These are phyloP conservation scores for Fusarium cicatricum DNA, from an alignment of 2,329 filamentous ascomycete genomes.

Conservation along the genomic window DNA sequence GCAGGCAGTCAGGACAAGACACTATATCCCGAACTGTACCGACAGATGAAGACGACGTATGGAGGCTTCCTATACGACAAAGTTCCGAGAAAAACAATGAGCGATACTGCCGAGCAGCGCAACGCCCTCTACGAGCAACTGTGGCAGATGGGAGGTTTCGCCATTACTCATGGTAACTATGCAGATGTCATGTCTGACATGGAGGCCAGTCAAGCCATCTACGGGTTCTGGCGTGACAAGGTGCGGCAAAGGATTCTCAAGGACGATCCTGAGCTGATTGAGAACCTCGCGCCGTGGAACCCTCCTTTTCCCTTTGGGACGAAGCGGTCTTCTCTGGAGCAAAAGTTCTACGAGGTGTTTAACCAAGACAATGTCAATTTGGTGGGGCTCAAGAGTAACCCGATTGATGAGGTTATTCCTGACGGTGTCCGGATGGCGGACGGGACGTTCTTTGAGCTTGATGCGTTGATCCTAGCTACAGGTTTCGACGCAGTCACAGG, in stretches of 20 bases:
- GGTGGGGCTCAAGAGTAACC: constrained; percentile 22
- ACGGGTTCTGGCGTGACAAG: constrained; percentile 18
- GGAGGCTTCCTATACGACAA: constrained; percentile 4
- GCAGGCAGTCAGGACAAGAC: neutral
- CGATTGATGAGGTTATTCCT: constrained; percentile 43
- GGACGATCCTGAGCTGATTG: neutral
- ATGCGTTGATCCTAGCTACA: constrained; percentile 47
- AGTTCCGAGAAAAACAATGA: neutral
- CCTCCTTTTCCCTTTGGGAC: neutral
- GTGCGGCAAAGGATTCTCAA: constrained; percentile 8
- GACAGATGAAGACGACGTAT: constrained; percentile 1
- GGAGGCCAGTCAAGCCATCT: constrained; percentile 8
- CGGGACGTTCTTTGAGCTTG: constrained; percentile 45
- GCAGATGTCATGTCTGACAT: constrained; percentile 12
- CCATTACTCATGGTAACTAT: constrained; percentile 7
- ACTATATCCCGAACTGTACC: neutral
- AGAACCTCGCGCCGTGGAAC: constrained; percentile 7
- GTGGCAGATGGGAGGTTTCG: constrained; percentile 14
- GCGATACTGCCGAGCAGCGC: constrained; percentile 11
- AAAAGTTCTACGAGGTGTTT: constrained; percentile 20
- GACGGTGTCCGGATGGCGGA: constrained; percentile 48
- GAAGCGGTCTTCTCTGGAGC: constrained; percentile 18
- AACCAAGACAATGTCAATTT: constrained; percentile 22
- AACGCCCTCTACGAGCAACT: constrained; percentile 6
- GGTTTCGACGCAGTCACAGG: constrained; percentile 29